Evolutionary conservation across 1,284 basidiomycete species (phyloP).

Genomic region (Cryptococcus maquisensis): DNA sequence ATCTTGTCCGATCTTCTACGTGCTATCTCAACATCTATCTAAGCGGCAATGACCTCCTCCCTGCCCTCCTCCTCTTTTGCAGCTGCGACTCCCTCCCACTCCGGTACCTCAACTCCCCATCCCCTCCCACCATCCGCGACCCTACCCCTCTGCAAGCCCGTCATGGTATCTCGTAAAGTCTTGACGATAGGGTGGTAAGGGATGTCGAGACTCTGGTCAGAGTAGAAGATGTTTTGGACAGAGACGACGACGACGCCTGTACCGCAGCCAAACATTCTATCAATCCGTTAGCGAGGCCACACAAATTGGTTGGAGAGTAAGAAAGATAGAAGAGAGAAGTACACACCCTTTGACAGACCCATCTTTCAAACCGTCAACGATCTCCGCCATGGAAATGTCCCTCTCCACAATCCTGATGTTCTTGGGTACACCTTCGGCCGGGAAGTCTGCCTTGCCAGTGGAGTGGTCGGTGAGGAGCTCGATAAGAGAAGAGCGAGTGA

Average conservation of each 20-base stretch:
- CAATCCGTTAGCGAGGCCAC: too few relatives aligned
- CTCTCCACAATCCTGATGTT: conserved; percentile 45
- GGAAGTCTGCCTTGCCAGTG: conserved; percentile 32
- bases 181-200: conserved; percentile 38
- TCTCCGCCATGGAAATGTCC: conserved; percentile 44
- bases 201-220: conserved; percentile 27
- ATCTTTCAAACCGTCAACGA: conserved; percentile 31
- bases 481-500: conserved; percentile 43
- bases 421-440: conserved; percentile 31
- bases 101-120: conserved; percentile 40
- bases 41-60: conserved; percentile 11
- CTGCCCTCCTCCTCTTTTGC: conserved; percentile 18
- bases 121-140: conserved; percentile 22
- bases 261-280: conserved; percentile 41
- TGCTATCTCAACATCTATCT: not conserved
- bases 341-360: conserved; percentile 41
- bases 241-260: conserved; percentile 43
- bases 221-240: conserved; percentile 36
- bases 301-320: too few relatives aligned
- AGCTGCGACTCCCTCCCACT: conserved; percentile 20
- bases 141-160: conserved; percentile 38
- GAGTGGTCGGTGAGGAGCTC: conserved; percentile 37
- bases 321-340: not conserved
- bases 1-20: too few relatives aligned
- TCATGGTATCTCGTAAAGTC: conserved; percentile 39